These are phyloP conservation scores for Globisporangium irregulare DNA, from an alignment of 352 stramenopile genomes.

Conservation along the genomic window DNA sequence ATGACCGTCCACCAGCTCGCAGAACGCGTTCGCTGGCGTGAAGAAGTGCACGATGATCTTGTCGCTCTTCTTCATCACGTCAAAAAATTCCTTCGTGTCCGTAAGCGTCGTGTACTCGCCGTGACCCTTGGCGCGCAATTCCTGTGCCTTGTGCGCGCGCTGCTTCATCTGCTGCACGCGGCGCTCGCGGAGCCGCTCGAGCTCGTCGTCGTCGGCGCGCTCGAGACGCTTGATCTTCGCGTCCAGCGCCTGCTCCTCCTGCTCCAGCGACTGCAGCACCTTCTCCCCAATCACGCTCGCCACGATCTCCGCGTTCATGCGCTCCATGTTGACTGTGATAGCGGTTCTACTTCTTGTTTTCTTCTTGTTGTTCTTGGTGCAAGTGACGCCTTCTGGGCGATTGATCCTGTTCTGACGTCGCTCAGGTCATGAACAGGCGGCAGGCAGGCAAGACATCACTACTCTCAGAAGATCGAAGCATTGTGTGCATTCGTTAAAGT, in stretches of 20 bases:
- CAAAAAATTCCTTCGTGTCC: slow-evolving; percentile 95
- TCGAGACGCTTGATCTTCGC: slow-evolving; percentile 83
- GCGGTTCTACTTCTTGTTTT: neutral
- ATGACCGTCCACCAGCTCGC: slow-evolving; percentile 93
- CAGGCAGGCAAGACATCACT: neutral
- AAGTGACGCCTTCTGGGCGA: neutral
- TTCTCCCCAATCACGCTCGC: slow-evolving; percentile 82
- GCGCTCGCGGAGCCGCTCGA: slow-evolving; percentile 84
- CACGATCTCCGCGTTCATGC: slow-evolving; percentile 71
- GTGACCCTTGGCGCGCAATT: slow-evolving; percentile 77
- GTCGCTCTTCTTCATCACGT: slow-evolving; percentile 90
- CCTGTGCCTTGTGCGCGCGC: slow-evolving; percentile 63
- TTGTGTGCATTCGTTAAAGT: neutral
- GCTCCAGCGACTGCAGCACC: slow-evolving; percentile 84
- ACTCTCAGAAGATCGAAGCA: slow-evolving; percentile 5
- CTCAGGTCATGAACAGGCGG: neutral
- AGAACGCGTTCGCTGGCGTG: slow-evolving; percentile 90
- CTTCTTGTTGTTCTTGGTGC: neutral
- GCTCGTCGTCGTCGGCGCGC: slow-evolving; percentile 83
- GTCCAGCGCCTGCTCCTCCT: slow-evolving; percentile 83
- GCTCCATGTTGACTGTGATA: slow-evolving; percentile 32
- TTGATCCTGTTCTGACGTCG: slow-evolving; percentile 1
- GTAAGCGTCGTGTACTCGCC: slow-evolving; percentile 88
- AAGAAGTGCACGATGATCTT: slow-evolving; percentile 96
- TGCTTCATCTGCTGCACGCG: slow-evolving; percentile 76